Base-by-base conservation (phyloP, 2,329 filamentous ascomycete species). In the Teratosphaeria viscida region DNA sequence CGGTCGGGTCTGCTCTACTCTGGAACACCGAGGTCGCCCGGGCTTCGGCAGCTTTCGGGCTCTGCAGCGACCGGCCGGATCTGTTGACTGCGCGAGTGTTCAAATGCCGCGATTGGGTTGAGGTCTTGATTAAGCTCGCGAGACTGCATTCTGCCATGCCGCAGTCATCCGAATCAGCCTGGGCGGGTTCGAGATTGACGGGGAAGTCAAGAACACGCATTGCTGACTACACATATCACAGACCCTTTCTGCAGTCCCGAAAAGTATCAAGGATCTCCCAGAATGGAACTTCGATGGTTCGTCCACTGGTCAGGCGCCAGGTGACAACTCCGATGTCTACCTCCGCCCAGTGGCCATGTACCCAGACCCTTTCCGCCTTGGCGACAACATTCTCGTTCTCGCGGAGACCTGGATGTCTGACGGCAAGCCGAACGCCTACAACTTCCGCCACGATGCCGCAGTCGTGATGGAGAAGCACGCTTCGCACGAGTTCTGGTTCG, bases 241-340 rank as follows among this genome's bases (percentile, higher is more conserved):
- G 86, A 89, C 86, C 67, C 78, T 89, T 64, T 76, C 73, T 72
- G 82, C 82, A 73, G 76, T 82, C 71, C 80, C 82, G 67, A 72
- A 72, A 47, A 79, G 75, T 62, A 75, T 86, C 63, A 81, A 84
- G 60, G 85, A 89, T 64, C 85, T 89, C 63, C 84, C 86, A 69
- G 86, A 89, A 78, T 89, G 86, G 87, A 89, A 89, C 79, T 89
- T 89, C 71, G 87, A 90, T 75, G 92, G 92, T 72, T 96, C 90
- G 60, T 96, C 91, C 14, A 96, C 91, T 67, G 86, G 83, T 68
- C 92, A 97, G 78, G 92, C 92, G 55, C 90, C 90, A 49, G 91
- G 92, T 71, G 89, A 95, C 77, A 94, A 97, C 85, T 96, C 90
- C 55, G 92, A 97, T 78, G 89, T 96, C 81, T 96, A 96, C 84